Percentiles rank a stretch among this genome's conserved stretches.
These are phyloP conservation scores for Pseudopithomyces chartarum DNA, from an alignment of 2,329 filamentous ascomycete genomes.

Conservation along the genomic window DNA sequence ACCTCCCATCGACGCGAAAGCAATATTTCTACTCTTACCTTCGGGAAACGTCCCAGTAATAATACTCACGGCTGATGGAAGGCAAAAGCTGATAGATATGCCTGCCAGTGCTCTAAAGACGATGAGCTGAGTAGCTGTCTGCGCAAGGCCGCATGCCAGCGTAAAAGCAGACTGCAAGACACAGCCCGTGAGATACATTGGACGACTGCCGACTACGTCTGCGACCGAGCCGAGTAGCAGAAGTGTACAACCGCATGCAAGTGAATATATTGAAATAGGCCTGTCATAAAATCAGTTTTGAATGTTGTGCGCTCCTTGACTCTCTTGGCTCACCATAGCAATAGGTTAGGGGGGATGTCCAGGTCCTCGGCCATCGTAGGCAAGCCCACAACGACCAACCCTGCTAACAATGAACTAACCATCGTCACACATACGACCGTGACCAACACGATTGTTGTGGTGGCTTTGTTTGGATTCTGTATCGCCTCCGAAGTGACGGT, in stretches of 20 bases:
- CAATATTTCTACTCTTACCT: conserved; percentile 57
- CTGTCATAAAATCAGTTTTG: conserved; percentile 21
- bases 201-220: conserved; percentile 55
- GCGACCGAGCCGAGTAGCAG: conserved; percentile 57
- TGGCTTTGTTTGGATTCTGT: conserved; percentile 25
- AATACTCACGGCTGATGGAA: conserved; percentile 57
- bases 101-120: conserved; percentile 54
- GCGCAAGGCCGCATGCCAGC: conserved; percentile 50
- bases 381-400: conserved; percentile 49
- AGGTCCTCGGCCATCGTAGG: conserved; percentile 49
- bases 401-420: conserved; percentile 37
- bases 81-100: conserved; percentile 52
- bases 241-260: conserved; percentile 56
- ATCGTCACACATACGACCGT: conserved; percentile 33
- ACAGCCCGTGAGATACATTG: conserved; percentile 54
- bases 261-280: conserved; percentile 44
- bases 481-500: conserved; percentile 19
- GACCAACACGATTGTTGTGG: conserved; percentile 32
- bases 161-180: conserved; percentile 52
- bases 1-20: conserved; percentile 57
- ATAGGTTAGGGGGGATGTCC: conserved; percentile 25
- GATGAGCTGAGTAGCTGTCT: conserved; percentile 49
- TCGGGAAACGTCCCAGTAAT: conserved; percentile 54
- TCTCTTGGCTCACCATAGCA: conserved; percentile 30
- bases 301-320: neutral